Base-by-base conservation (phyloP, 441 rosid genomes). In the Euphorbia celastroides region DNA sequence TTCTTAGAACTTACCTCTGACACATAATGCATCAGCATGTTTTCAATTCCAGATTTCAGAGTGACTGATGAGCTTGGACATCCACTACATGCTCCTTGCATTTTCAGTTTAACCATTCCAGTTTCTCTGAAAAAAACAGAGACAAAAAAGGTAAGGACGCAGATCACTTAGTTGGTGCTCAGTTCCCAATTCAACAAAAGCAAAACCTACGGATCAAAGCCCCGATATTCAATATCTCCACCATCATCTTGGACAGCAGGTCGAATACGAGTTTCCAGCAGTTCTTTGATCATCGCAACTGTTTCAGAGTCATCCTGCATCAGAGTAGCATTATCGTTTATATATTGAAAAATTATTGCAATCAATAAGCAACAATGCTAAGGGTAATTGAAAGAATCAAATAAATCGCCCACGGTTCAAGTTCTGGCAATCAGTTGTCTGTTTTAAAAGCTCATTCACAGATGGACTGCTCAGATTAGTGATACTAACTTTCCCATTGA, bases 41-140 rank as follows among this genome's bases (percentile, higher is more conserved):
- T 94, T 66, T 94, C 94, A 38, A 94, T 94, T 66, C 97, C 96
- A 66, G 97, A 94, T 82, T 94, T 94, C 81, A 94, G 74, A 52
- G 99, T 94, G 72, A 94, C 97, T 25, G 99, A 85, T 64, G 97
- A 94, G 77, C 97, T 93, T 28, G 97, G 97, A 80, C 97, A 94
- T 68, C 99, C 99, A 54, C 96, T 94, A 78, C 99, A 94, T 44
- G 97, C 97, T 77, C 97, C 97, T 83, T 94, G 97, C 99, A 94
- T 91, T 73, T 79, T 74, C 84, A 94, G 82, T 81, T 85, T 94
- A 69, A 94, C 97, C 60, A 87, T 71, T 68, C 97, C 96, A 46
- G 91, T 91, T 77, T 94, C 94, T 67, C 97, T 91, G 59, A 5
- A 72, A 32, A 71, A 67, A 70, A 67, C 64, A 78, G 77, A 73